These are phyloP conservation scores for Cyclotella baltica DNA, from an alignment of 108 stramenopile species.

Conservation along the genomic window DNA sequence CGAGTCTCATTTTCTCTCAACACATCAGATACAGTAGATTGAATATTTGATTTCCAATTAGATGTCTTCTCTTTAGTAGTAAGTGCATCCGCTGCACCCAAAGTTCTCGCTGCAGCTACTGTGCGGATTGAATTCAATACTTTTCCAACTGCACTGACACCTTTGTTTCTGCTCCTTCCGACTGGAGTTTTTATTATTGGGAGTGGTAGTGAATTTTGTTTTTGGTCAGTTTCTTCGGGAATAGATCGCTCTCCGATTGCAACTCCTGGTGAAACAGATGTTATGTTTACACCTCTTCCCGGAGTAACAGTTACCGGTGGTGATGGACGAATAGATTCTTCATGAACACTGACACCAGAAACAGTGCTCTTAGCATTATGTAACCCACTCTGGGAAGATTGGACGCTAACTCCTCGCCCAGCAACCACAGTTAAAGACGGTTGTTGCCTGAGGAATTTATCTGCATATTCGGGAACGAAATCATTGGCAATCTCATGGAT, in stretches of 20 bases:
- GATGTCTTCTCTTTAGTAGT: background rate
- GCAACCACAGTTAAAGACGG: slow-evolving; percentile 25
- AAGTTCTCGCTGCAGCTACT: slow-evolving; percentile 34
- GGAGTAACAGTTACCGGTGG: background rate
- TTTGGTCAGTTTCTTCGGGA: background rate
- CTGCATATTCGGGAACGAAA: background rate
- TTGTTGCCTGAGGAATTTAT: background rate
- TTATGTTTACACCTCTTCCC: slow-evolving; percentile 5
- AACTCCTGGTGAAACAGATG: slow-evolving; percentile 31
- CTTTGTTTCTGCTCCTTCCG: background rate
- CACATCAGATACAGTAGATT: slow-evolving; percentile 41
- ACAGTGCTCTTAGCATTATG: slow-evolving; percentile 15
- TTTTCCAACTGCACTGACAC: slow-evolving; percentile 28
- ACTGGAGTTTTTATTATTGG: slow-evolving; percentile 18
- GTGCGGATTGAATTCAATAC: slow-evolving; percentile 49
- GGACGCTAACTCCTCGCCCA: slow-evolving; percentile 15
- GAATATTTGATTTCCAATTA: slow-evolving; percentile 37
- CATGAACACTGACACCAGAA: background rate
- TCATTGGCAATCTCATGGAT: background rate
- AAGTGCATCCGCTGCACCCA: background rate
- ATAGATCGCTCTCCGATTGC: slow-evolving; percentile 78
- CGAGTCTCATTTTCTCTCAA: background rate
- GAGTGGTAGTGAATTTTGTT: background rate
- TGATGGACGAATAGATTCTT: background rate
- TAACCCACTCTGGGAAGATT: slow-evolving; percentile 23